A percentile compares a stretch with the other conserved stretches of the same genome.
These are phyloP conservation scores for Mrakia hoshinonis DNA, from an alignment of 768 basidiomycete genomes.

Conservation along the genomic window DNA sequence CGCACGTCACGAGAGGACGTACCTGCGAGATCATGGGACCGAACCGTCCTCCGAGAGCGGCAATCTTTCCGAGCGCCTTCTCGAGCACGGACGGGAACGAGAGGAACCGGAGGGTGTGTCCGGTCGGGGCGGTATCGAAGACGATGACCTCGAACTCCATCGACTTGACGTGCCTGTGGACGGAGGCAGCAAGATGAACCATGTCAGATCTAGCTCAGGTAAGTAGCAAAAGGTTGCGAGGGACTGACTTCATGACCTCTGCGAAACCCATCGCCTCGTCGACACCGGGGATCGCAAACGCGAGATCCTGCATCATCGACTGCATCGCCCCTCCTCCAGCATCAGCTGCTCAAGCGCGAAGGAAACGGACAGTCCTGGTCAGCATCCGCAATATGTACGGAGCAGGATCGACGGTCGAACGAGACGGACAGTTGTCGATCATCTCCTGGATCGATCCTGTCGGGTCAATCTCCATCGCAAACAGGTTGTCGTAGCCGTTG, in stretches of 20 bases:
- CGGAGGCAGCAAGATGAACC: too few species aligned
- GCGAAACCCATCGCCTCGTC: conserved; percentile 99
- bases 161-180: conserved; percentile 85
- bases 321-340: conserved; percentile 67
- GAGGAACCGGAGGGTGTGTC: conserved; percentile 93
- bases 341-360: too few species aligned
- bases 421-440: conserved; percentile 79
- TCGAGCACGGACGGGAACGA: conserved; percentile 98
- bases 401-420: background rate
- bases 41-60: conserved; percentile 83
- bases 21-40: conserved; percentile 91
- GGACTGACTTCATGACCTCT: conserved; percentile 93
- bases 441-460: conserved; percentile 97
- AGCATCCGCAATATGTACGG: conserved; percentile 2
- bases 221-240: background rate
- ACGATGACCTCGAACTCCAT: conserved; percentile 99
- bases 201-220: background rate
- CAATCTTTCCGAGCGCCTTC: conserved; percentile 91
- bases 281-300: conserved; percentile 97
- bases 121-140: conserved; percentile 97
- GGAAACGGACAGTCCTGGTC: conserved; percentile 46
- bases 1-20: too few species aligned
- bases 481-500: conserved; percentile 93
- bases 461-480: conserved; percentile 98
- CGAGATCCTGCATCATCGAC: conserved; percentile 98